Base-by-base conservation (phyloP, 1,284 basidiomycete species). In the Trichosporon coremiiforme region DNA sequence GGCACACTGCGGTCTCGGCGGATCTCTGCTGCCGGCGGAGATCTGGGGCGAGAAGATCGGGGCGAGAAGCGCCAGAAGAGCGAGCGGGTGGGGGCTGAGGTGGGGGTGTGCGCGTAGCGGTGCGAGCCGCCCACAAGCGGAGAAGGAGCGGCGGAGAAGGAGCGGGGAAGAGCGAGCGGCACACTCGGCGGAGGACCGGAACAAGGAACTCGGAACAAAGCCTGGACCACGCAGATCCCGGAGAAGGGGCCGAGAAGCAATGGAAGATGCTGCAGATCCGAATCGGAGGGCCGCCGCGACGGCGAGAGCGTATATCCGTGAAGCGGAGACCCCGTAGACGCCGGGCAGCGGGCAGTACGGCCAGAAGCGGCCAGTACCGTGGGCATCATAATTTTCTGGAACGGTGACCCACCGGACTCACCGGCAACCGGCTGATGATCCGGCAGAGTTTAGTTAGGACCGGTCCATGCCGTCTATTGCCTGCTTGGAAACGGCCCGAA, bases 221-320 rank as follows among this genome's bases (percentile, higher is more conserved):
- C 41, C 41, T 17, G 41, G 41, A 45, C 41, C 41, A 15, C 41
- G 41, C 41, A 45, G 41, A 45, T 45, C 41, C 41, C 41, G 41
- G 41, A 5, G 41, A 45, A 45, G 41, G 41, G 15, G 41, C 41
- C 41, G 41, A 45, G 41, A 53, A 53, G 47, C 20, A 10, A 20
- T 53, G 47, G 47, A 53, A 45, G 15, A 17, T 53, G 47, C 47
- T 20, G 47, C 47, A 53, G 47, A 53, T 53, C 47, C 47, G 47
- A 20, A 22, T 53, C 47, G 47, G 47, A 53, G 5, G 47, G 47
- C 17, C 9, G 47, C n/a, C 6, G 10, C 20, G 8, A 12, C 20
- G n/a, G 47, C 2, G 4, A 2, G 47, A 22, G 47, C 47, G 20
- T 53, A 53, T 20, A 20, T 53, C 47, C 47, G 20, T 22, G 8